Evolutionary conservation across 2,329 filamentous ascomycete genomes (phyloP).

Genomic region (Epichloe amarillans): DNA sequence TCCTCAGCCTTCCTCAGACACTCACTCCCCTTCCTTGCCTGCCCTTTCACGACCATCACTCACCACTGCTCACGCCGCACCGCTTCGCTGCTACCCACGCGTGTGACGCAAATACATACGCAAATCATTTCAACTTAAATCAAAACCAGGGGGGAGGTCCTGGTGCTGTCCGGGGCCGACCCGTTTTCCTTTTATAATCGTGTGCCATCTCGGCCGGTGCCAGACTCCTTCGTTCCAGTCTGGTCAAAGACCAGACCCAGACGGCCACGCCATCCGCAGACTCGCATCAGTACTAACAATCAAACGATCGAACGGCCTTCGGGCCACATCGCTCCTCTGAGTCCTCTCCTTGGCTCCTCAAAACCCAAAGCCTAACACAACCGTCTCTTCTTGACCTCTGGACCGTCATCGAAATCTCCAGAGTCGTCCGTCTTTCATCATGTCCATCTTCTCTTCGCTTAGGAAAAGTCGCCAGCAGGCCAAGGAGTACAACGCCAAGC

Average conservation of each 20-base stretch:
- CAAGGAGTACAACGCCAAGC: constrained; percentile 38
- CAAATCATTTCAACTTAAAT: not conserved
- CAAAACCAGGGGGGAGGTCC: not conserved
- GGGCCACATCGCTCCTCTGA: no score
- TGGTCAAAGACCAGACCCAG: no score
- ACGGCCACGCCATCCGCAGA: no score
- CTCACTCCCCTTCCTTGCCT: not conserved
- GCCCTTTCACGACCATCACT: not conserved
- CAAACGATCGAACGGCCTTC: no score
- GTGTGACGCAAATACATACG: no score
- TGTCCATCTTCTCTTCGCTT: constrained; percentile 46
- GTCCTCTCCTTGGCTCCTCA: no score
- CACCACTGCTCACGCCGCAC: not conserved
- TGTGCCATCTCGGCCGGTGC: constrained; percentile 1
- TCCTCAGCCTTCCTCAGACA: not conserved
- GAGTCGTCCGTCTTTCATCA: constrained; percentile 15
- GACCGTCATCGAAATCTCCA: not conserved
- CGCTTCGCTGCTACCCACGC: not conserved
- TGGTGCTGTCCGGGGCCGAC: not conserved
- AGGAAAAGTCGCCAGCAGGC: constrained; percentile 38
- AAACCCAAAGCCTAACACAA: not conserved
- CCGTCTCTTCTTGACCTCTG: not conserved
- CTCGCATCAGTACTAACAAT: no score
- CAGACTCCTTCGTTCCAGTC: not conserved
- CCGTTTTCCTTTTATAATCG: constrained; percentile 1